Base-by-base conservation (phyloP, 495 filamentous ascomycete species). In the Xylaria venustula region DNA sequence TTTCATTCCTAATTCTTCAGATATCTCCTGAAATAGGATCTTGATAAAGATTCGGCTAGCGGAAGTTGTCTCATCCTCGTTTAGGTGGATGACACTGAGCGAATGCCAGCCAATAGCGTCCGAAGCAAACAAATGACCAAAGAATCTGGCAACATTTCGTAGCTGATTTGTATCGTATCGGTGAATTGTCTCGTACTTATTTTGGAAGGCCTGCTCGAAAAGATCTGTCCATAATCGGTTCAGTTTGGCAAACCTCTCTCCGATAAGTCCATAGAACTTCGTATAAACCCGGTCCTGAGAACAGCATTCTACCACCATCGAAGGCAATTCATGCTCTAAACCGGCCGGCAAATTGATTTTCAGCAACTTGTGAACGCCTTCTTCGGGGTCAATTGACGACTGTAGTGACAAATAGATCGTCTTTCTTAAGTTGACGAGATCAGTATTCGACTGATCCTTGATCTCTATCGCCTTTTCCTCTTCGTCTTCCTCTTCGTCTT, bases 361-460 rank as follows among this genome's bases (percentile, higher is more conserved):
- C 88, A 96, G 91, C 61, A 96, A 77, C 75, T 97, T 97, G 78
- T 98, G 94, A 64, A 88, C 91, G 55, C 88, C 90, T 85, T 98
- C 95, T 80, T 98, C 93, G 48, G 96, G 95, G 50, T 93, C 91
- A 54, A 91, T 88, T 67, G 88, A 92, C 41, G 89, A 93, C 90
- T 96, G 96, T 72, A 98, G 96, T 9, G 92, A 98, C 56, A 99
- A 79, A 69, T 99, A 99, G 61, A 99, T 98, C 0, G 91, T 96
- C 66, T 91, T 85, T 60, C 94, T 86, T 23, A 99, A 81, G 67
- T 96, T 96, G 64, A 97, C 90, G 14, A 99, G 83, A 71, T 98
- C 91, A 0, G 93, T 90, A 67, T 98, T 98, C 64, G 86, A 96
- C 73, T 96, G 92, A 75, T 99, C 94, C 75, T 97, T 95, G 80